Conservation (phyloP, 225 moss, liverwort and hornwort genomes). For the Marchantia polymorpha region DNA sequence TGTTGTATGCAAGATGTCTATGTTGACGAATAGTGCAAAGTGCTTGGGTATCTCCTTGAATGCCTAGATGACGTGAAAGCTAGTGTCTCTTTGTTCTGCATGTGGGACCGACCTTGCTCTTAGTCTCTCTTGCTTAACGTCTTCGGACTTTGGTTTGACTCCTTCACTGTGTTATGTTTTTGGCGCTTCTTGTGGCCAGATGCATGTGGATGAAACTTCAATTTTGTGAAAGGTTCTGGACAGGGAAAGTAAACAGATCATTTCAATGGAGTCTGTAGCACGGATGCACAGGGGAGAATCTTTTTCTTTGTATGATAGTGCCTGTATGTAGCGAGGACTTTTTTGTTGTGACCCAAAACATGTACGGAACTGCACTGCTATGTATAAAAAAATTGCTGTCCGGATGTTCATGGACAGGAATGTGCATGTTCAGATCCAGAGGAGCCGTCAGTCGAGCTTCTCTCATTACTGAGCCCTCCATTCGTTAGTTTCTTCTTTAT, state of each 20-base stretch:
- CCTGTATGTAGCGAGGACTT: neutral
- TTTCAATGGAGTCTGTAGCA: neutral
- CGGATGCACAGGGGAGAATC: neutral
- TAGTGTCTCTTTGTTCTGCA: neutral
- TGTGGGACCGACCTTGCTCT: neutral
- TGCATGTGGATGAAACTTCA: constrained; percentile 15
- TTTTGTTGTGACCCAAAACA: neutral
- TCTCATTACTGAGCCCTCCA: neutral
- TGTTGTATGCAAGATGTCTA: too few species aligned
- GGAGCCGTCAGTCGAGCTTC: neutral
- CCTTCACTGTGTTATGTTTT: neutral
- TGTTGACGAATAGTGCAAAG: neutral
- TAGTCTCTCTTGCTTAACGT: neutral
- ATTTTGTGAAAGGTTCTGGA: constrained; percentile 1
- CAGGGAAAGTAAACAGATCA: constrained; percentile 1
- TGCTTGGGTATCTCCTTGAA: neutral
- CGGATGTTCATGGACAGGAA: neutral
- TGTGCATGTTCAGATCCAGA: neutral
- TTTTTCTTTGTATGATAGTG: neutral
- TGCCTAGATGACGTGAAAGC: neutral
- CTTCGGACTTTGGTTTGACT: neutral
- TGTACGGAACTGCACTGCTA: too few species aligned
- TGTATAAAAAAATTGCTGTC: too few species aligned
- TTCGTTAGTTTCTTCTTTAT: too few species aligned
- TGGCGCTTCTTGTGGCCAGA: constrained; percentile 13